phyloP scores from a whole-genome alignment of 805 yeast genomes.

The Torulaspora indica region DNA sequence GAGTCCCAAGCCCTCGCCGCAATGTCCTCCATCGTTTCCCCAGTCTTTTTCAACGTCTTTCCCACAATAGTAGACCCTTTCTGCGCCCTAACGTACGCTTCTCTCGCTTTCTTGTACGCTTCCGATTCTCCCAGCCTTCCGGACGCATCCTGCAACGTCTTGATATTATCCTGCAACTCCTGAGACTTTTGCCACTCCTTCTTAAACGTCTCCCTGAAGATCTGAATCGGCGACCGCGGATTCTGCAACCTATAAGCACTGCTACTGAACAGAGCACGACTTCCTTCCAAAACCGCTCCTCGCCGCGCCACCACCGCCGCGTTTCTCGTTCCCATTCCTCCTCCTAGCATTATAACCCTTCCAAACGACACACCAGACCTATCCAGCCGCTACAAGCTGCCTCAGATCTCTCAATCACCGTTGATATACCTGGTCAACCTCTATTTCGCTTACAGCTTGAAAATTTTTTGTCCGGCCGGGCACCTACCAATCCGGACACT shows the following conservation, averaged over 20 bases:
- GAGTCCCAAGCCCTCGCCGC: conserved; percentile 96
- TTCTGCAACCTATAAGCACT: conserved; percentile 15
- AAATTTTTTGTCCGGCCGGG: conserved; percentile 8
- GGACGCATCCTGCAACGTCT: conserved; percentile 92
- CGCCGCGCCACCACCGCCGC: not conserved
- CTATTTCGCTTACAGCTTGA: not conserved
- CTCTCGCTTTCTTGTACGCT: conserved; percentile 87
- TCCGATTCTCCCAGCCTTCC: conserved; percentile 92
- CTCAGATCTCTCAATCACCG: not conserved
- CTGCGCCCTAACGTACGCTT: conserved; percentile 84
- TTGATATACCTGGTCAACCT: not conserved
- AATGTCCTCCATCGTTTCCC: conserved; percentile 86
- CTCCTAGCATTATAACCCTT: conserved; percentile 1
- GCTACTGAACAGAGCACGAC: conserved; percentile 16
- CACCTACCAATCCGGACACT: conserved; percentile 1
- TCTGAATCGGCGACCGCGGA: conserved; percentile 70
- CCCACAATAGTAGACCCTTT: conserved; percentile 64
- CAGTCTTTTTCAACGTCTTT: conserved; percentile 77
- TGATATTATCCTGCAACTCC: conserved; percentile 87
- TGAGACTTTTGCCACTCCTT: conserved; percentile 85
- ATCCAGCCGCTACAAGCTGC: not conserved
- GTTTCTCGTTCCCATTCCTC: conserved; percentile 5
- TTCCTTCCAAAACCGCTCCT: not conserved
- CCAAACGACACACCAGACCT: not conserved
- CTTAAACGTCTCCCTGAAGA: conserved; percentile 87